Base-by-base conservation (phyloP, 2,329 filamentous ascomycete genomes). In the Talaromyces sp. region DNA sequence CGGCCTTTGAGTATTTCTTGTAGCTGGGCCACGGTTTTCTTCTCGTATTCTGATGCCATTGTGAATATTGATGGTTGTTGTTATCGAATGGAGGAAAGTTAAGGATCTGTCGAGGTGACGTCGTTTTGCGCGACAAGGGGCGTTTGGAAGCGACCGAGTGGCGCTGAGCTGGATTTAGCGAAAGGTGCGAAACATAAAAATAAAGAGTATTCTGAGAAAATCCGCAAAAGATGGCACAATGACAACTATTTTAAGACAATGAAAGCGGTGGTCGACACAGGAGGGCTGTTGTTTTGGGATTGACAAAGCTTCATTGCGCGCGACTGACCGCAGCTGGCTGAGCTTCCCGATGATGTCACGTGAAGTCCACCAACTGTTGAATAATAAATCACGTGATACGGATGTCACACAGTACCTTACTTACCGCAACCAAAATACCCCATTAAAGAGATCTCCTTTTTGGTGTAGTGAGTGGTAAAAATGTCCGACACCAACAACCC, bases 21-120 rank as follows among this genome's bases (percentile, higher is more conserved):
- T 49, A 83, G 73, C 67, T 83, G 81, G 19, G 79, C 80, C 62
- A 82, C 81, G 60, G 81, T 83, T 72, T 82, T 82, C 69, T 82
- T 83, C 67, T 75, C 73, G 75, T 83, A 83, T 66, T 83, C 80
- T 66, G 76, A 73, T 47, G 77, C 69, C 78, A 79, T 80, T 31
- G 37, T 47, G 13, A 13, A 47, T 43, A 16, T 39, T 52, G 31
- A 4, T 2, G 19, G 8, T 47, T 41, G 31, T 45, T 63, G 14
- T 27, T 27, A 27, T 43, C 16, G 19, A 45, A 24, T 9, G 13
- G 10, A 50, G 49, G 39, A 41, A 41, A 31, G 27, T 31, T 31
- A 31, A 31, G 27, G 27, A 60, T 60, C 27, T 39, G 43, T 61
- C n/a, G 33, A 43, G 33, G 60, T 62, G 60, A 62, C 60, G 49